Base-by-base conservation (phyloP, 164 flowering plant species). In the Magnolia changhungtana region DNA sequence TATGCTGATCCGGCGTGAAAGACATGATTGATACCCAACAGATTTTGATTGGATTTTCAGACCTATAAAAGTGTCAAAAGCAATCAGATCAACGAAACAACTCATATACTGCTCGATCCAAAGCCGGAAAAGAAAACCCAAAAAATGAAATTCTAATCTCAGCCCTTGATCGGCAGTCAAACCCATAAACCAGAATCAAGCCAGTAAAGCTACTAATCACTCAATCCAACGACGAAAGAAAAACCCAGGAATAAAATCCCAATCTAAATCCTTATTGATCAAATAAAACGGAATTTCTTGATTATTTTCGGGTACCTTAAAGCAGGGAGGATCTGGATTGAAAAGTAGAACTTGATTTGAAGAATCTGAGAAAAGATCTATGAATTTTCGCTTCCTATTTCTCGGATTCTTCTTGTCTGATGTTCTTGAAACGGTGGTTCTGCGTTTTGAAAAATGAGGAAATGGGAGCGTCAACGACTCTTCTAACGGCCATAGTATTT, bases 1-100 rank as follows among this genome's bases (percentile, higher is more conserved):
- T 88, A 2, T 71, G 71, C 55, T 75, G 85, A 78, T 92, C 91
- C 6, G 95, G 97, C 4, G 97, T 92, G 64, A 88, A 52, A 27
- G 90, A 84, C 88, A 86, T 82, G 67, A 75, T 79, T 37, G 69
- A 10, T 23, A 16, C 64, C 20, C 21, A 70, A 70, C 58, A 45
- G 23, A 8, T 49, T 7, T 70, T 10, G 19, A 16, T 50, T 49
- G n/a, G 58, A 7, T 58, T n/a, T 61, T 45, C 37, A 63, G 49
- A 68, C 75, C 78, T 67, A 67, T 11, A 72, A 50, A 14, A 45
- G 9, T 13, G 14, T 11, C n/a, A 50, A 20, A 70, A 68, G 14
- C 14, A 65, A 20, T 21, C 20, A 70, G 37, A 29, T 49, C 14
- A 50, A 70, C 14, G 13, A 50, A 11, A n/a, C 20, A 11, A 70